Percentiles rank a stretch among this genome's conserved stretches.
These are phyloP conservation scores for Ogataea parapolymorpha DNA, from an alignment of 805 yeast species.

Conservation along the genomic window DNA sequence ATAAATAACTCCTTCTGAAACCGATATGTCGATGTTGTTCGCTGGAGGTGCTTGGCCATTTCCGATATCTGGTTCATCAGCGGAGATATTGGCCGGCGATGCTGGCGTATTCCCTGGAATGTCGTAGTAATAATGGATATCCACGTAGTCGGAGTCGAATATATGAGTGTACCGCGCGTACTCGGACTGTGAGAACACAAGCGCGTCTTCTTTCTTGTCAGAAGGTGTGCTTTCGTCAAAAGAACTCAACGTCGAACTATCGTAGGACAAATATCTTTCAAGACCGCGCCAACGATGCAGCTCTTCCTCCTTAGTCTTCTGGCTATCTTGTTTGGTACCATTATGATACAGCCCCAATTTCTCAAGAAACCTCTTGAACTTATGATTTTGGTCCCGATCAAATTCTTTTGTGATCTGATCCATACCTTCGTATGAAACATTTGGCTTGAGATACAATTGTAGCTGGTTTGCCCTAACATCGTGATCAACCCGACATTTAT, in stretches of 20 bases:
- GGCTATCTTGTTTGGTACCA: background rate
- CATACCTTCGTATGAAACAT: constrained; percentile 53
- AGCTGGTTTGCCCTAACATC: constrained; percentile 48
- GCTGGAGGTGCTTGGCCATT: constrained; percentile 57
- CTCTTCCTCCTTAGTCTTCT: constrained; percentile 16
- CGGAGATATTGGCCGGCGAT: background rate
- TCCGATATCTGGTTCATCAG: constrained; percentile 53
- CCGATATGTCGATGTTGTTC: constrained; percentile 56
- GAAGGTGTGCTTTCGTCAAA: background rate
- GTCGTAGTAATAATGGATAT: constrained; percentile 66
- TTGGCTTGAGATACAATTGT: constrained; percentile 64
- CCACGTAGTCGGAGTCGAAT: constrained; percentile 54
- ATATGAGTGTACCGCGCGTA: constrained; percentile 79
- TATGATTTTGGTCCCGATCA: background rate
- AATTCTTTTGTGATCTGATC: constrained; percentile 13
- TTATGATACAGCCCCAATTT: constrained; percentile 1
- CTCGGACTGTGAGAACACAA: constrained; percentile 50
- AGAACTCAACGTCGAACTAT: constrained; percentile 29
- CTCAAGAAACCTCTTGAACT: constrained; percentile 1
- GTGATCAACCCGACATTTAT: constrained; percentile 48
- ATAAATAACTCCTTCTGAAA: constrained; percentile 62
- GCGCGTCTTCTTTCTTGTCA: constrained; percentile 18
- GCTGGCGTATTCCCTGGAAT: constrained; percentile 57
- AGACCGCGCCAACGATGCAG: constrained; percentile 70
- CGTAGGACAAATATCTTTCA: constrained; percentile 53